Evolutionary conservation across 371 early-diverging fungal genomes (phyloP), one percentile per base, ranked within the genome.

Genomic region (Blakeslea trispora): DNA sequence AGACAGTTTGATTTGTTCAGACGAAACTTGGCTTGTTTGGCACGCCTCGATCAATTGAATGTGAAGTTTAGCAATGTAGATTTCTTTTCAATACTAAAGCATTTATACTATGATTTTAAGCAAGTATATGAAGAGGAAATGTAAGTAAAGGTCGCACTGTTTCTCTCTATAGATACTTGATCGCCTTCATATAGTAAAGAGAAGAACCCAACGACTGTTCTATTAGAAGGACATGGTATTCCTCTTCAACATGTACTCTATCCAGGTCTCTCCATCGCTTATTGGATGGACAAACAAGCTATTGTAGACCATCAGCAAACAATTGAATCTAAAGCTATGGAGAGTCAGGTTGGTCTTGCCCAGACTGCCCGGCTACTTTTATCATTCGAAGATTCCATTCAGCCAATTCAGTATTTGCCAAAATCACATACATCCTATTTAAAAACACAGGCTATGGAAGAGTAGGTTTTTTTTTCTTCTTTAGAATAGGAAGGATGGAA

Each of bases 181-280:
- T 28, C 5, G 28, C 28, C 7, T 28, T 28, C 7, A 3, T 28
- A 5, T 28, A 28, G 28, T 28, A 3, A 28, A 28, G 28, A 28
- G 6, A 10, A 18, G 19, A 50, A 49, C 19, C 14, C 45, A 23
- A 57, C 55, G 34, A 43, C 45, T n/a, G 72, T 82, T 0, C 52
- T 84, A 14, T 67, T 72, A 51, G 74, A 81, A 55, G 84, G 82
- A 0, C 84, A 82, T 44, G 84, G 84, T 37, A 64, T 84, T 8
- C 84, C 84, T 11, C 68, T 68, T 46, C 65, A 72, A 15, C 75
- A 84, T 41, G 50, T 78, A 14, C 74, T 70, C 34, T 69, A 71
- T 56, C 77, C 82, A n/a, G 84, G 84, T 13, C 67, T 82, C 3
- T 78, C 82, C 9, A 67, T 84, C 18, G 67, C 75, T 2, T 84